Conservation (phyloP, 1,139 yeast species). For the Yamadazyma atlantica region DNA sequence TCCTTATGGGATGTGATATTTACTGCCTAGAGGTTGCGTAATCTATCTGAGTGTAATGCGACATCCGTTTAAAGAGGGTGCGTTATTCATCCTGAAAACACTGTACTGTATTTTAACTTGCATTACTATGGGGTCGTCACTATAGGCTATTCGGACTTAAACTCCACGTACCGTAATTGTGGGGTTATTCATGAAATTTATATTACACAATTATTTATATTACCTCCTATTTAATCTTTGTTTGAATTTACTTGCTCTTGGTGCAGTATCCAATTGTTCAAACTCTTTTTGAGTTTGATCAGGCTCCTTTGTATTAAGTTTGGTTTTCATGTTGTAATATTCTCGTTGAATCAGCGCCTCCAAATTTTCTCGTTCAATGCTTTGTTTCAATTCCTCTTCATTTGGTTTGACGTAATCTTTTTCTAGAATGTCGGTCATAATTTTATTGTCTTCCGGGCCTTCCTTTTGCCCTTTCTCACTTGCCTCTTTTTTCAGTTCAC, state of each 20-base stretch:
- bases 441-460: conserved; percentile 40
- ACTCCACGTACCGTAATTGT: background rate
- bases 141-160: background rate
- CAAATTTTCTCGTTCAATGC: conserved; percentile 11
- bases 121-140: background rate
- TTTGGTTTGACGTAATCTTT: conserved; percentile 21
- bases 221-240: conserved; percentile 11
- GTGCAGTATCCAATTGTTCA: conserved; percentile 8
- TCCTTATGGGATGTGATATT: too few species aligned
- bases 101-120: too few species aligned
- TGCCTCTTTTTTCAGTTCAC: conserved; percentile 3
- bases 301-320: conserved; percentile 5
- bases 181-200: conserved; percentile 1
- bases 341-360: conserved; percentile 13
- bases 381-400: conserved; percentile 19
- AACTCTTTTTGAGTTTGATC: conserved; percentile 1
- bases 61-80: too few species aligned
- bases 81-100: too few species aligned
- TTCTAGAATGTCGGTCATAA: conserved; percentile 42
- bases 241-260: conserved; percentile 15
- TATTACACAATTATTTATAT: background rate
- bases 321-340: conserved; percentile 14
- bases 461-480: conserved; percentile 23
- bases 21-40: too few species aligned
- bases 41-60: too few species aligned